These are phyloP conservation scores for Geotrichum aggregatum DNA, from an alignment of 1,139 yeast genomes.

Conservation along the genomic window DNA sequence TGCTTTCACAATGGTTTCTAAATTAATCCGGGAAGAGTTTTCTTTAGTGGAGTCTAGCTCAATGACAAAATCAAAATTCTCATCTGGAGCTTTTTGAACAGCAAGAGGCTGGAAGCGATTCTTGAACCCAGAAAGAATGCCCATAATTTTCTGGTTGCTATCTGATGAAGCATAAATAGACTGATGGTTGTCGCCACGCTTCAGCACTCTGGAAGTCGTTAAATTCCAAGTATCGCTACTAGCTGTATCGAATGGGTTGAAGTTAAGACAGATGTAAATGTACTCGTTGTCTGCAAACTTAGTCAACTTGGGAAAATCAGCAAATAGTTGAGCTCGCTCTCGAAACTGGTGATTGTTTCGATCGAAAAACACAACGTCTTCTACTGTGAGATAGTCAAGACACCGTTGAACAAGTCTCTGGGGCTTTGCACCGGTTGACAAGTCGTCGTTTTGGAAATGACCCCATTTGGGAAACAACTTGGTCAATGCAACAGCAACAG, in stretches of 20 bases:
- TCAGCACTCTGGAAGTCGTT: slow-evolving; percentile 56
- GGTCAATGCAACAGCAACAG: slow-evolving; percentile 60
- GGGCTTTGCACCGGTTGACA: slow-evolving; percentile 44
- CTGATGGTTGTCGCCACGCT: slow-evolving; percentile 88
- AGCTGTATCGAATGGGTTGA: slow-evolving; percentile 41
- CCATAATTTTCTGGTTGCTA: slow-evolving; percentile 47
- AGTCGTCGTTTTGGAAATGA: slow-evolving; percentile 82
- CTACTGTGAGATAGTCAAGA: slow-evolving; percentile 40
- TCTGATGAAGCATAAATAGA: slow-evolving; percentile 58
- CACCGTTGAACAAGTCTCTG: slow-evolving; percentile 48
- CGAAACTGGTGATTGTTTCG: slow-evolving; percentile 72
- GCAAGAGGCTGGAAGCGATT: slow-evolving; percentile 62
- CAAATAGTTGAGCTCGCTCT: slow-evolving; percentile 67
- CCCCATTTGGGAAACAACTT: slow-evolving; percentile 61
- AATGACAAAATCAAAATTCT: slow-evolving; percentile 59
- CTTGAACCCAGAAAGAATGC: slow-evolving; percentile 71
- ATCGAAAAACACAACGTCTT: slow-evolving; percentile 65
- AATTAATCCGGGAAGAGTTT: slow-evolving; percentile 54
- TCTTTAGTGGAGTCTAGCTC: slow-evolving; percentile 45
- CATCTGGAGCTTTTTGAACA: slow-evolving; percentile 53
- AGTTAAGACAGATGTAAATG: slow-evolving; percentile 62
- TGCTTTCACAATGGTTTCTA: slow-evolving; percentile 43
- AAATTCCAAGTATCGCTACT: slow-evolving; percentile 37
- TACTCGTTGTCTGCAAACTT: slow-evolving; percentile 27
- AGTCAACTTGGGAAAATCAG: slow-evolving; percentile 37